Evolutionary conservation across 1,284 basidiomycete species (phyloP).

Genomic region (Apiotrichum veenhuisii): DNA sequence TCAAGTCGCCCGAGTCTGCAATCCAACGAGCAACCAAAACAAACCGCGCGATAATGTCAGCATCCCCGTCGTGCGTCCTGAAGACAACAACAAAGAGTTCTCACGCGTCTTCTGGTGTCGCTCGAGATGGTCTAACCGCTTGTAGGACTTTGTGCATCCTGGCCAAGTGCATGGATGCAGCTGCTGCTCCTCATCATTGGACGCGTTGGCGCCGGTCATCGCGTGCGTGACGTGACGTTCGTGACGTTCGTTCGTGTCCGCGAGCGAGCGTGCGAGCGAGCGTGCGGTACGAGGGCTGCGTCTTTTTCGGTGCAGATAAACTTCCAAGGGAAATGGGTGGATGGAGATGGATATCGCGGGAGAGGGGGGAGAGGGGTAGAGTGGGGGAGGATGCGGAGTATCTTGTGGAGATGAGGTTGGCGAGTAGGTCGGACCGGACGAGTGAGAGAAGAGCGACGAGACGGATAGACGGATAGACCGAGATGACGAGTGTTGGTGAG

Average conservation of each 20-base stretch:
- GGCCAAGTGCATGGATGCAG: constrained; percentile 18
- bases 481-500: no score
- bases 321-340: no score
- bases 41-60: not conserved
- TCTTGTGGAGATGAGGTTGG: no score
- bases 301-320: no score
- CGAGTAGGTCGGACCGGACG: no score
- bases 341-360: no score
- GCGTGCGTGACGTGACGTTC: not conserved
- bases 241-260: no score
- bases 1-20: constrained; percentile 20
- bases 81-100: no score
- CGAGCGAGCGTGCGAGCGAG: not conserved
- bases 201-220: not conserved
- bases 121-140: constrained; percentile 21
- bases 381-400: no score
- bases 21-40: not conserved
- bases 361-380: no score
- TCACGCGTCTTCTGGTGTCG: constrained; percentile 23
- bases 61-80: not conserved
- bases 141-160: constrained; percentile 22
- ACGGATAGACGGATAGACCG: no score
- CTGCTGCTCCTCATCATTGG: constrained; percentile 1
- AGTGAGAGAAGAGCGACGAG: no score
- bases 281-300: not conserved